Percentiles rank a stretch among this genome's conserved stretches.
Conservation (phyloP, 169 alveolate species). For the Cryptosporidium sp. region DNA sequence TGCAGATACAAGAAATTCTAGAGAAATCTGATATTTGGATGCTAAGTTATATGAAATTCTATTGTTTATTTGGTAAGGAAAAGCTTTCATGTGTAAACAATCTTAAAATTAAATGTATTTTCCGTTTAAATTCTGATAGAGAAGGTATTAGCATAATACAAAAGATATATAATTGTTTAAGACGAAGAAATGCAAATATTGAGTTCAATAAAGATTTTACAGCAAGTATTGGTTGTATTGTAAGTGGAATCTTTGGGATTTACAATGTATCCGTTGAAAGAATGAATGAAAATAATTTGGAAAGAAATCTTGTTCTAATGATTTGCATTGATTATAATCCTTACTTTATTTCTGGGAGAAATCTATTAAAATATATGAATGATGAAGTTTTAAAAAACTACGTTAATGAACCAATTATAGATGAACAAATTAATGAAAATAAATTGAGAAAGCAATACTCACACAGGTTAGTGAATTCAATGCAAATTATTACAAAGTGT, state of each 20-base stretch:
- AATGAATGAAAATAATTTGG: background rate
- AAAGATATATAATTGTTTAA: conserved; percentile 7
- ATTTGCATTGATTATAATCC: conserved; percentile 56
- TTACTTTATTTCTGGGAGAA: conserved; percentile 45
- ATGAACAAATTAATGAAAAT: background rate
- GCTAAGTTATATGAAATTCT: conserved; percentile 36
- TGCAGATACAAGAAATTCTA: conserved; percentile 29
- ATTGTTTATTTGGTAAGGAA: conserved; percentile 41
- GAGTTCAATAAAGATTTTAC: conserved; percentile 34
- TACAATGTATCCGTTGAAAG: conserved; percentile 31
- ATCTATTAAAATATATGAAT: conserved; percentile 22
- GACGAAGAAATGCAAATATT: background rate
- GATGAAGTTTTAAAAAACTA: conserved; percentile 33
- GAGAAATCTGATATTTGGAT: conserved; percentile 10
- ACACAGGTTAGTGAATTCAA: conserved; percentile 19
- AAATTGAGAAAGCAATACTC: conserved; percentile 10
- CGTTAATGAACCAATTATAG: background rate
- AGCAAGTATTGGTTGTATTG: conserved; percentile 6
- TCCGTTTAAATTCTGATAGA: conserved; percentile 16
- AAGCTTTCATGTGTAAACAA: conserved; percentile 33
- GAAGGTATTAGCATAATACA: background rate
- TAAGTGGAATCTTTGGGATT: conserved; percentile 65
- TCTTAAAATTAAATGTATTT: conserved; percentile 17
- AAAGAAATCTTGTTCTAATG: background rate
- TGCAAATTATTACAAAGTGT: conserved; percentile 14